Evolutionary conservation across 2,329 filamentous ascomycete genomes (phyloP).

Genomic region (Sarocladium oryzae): DNA sequence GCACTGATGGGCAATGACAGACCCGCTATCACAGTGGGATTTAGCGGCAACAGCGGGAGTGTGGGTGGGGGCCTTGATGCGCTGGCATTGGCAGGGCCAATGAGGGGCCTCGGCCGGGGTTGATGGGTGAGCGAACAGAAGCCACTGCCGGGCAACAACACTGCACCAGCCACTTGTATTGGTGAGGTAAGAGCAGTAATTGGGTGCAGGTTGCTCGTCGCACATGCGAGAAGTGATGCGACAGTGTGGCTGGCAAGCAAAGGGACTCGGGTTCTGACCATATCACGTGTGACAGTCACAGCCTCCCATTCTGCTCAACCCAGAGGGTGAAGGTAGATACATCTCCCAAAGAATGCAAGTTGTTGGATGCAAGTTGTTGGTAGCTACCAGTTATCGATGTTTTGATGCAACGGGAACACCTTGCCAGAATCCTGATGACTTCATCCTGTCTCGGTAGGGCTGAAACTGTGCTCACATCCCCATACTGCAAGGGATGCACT

Average conservation of each 20-base stretch:
- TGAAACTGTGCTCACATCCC: slow-evolving; percentile 2
- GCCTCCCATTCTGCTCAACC: background rate
- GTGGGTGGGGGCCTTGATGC: slow-evolving; percentile 6
- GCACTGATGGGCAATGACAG: background rate
- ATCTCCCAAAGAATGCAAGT: too few species aligned
- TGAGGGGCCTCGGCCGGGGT: slow-evolving; percentile 1
- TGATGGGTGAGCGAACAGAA: background rate
- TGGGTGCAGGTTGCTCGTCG: background rate
- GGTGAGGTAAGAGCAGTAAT: background rate
- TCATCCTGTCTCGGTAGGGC: slow-evolving; percentile 1
- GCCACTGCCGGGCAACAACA: slow-evolving; percentile 7
- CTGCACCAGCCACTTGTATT: background rate
- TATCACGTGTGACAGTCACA: slow-evolving; percentile 2
- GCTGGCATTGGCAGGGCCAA: slow-evolving; percentile 2
- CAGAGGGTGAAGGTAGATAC: too few species aligned
- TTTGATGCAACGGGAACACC: too few species aligned
- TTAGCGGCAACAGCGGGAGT: slow-evolving; percentile 8
- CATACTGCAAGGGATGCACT: background rate
- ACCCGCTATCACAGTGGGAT: background rate
- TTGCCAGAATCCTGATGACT: background rate
- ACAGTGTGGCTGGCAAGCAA: background rate
- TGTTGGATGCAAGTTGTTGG: too few species aligned
- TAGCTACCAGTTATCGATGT: too few species aligned
- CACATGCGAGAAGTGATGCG: background rate
- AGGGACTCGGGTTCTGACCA: background rate